Evolutionary conservation across 208 protist species (phyloP), one percentile per base, ranked within the genome.

Genomic region (Trypanosoma avium): DNA sequence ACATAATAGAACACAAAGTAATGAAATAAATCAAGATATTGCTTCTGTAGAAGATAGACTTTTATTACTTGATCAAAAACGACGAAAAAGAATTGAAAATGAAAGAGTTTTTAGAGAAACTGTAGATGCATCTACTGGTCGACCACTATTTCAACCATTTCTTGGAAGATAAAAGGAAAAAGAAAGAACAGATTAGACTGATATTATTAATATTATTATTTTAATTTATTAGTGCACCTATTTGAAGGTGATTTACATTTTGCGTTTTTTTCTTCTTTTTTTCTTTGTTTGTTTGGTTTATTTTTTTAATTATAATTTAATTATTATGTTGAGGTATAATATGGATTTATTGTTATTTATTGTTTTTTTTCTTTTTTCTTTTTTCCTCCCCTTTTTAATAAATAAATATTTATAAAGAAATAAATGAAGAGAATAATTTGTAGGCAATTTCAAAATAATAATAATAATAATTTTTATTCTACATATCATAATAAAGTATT

Each of bases 31-130:
- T 27, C 19, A 21, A 21, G 42, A 50, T 10, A 17, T 15, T 4
- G 3, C 29, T 24, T 46, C 43, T 1, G 61, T 81, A 12, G 79
- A 79, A 54, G 72, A 78, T 0, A 64, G 66, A 27, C 72, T 86
- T 2, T 43, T 67, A 4, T 55, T 35, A 21, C 32, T 65, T 26
- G 69, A 74, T 15, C 42, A 54, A 50, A 56, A 64, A n/a, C 60
- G 57, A 4, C 67, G 48, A 12, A 66, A 61, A 48, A 57, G 68
- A 13, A 45, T 76, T 42, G 47, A 61, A 19, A 47, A 64, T 17
- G 40, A 74, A 40, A 59, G 71, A 4, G 55, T 47, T 13, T 49
- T 55, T 30, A 32, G 61, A 35, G 49, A 52, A 33, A 70, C 36
- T 7, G 45, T 57, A 12, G 69, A 79, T 46, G 27, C 52, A 0